Evolutionary conservation across 1,284 basidiomycete genomes (phyloP).

Genomic region (Ganoderma resinaceum): DNA sequence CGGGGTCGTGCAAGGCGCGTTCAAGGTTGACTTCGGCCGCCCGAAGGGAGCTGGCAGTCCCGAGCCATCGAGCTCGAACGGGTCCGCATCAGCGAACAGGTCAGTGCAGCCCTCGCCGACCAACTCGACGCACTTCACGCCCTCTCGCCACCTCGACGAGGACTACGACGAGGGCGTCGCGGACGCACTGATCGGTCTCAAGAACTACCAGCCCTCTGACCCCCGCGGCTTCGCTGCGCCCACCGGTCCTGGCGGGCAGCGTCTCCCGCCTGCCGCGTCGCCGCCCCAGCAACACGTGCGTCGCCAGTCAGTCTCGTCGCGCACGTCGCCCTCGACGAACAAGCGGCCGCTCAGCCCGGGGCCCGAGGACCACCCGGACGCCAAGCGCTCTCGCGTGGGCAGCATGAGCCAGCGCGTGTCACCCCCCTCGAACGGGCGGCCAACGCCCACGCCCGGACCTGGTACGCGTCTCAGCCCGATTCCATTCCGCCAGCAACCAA

Average conservation of each 20-base stretch:
- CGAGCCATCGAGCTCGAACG: constrained; percentile 66
- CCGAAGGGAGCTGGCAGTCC: constrained; percentile 52
- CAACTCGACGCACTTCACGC: constrained; percentile 60
- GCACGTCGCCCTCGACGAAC: constrained; percentile 38
- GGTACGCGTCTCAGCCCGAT: constrained; percentile 75
- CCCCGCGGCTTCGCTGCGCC: constrained; percentile 35
- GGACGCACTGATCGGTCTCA: constrained; percentile 71
- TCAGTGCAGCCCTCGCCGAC: constrained; percentile 73
- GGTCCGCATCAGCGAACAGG: constrained; percentile 61
- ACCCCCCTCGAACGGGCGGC: constrained; percentile 55
- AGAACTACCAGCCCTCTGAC: constrained; percentile 44
- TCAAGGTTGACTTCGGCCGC: constrained; percentile 46
- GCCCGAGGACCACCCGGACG: constrained; percentile 59
- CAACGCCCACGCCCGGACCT: constrained; percentile 51
- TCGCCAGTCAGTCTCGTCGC: constrained; percentile 36
- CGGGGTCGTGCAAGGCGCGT: constrained; percentile 39
- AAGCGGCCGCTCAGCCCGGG: constrained; percentile 75
- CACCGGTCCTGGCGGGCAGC: constrained; percentile 24
- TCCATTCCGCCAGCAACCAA: constrained; percentile 74
- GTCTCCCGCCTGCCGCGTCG: constrained; percentile 19
- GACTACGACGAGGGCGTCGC: constrained; percentile 84
- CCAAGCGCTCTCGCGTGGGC: constrained; percentile 70
- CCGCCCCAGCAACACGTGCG: constrained; percentile 34
- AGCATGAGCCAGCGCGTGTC: constrained; percentile 56
- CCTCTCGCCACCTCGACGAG: constrained; percentile 75